phyloP scores from a whole-genome alignment of 1,284 basidiomycete genomes.

The Ustilago xerochloae region DNA sequence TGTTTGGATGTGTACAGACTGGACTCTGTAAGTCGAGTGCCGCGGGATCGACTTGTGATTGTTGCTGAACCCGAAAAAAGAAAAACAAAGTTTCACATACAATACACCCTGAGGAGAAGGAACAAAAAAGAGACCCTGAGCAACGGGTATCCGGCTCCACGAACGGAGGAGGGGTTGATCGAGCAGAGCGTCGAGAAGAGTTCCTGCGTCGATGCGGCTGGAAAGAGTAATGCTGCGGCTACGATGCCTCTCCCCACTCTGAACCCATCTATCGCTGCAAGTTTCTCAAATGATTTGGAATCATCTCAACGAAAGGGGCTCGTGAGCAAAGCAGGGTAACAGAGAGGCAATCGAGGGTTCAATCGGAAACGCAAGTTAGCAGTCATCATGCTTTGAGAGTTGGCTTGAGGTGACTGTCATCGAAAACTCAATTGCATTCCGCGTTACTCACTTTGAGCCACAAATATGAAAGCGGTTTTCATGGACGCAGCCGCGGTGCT shows the following conservation, averaged over 20 bases:
- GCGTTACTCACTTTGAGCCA: neutral
- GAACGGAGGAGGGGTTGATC: too few relatives aligned
- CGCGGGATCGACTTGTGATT: constrained; percentile 25
- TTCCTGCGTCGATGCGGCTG: constrained; percentile 3
- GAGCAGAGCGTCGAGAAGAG: too few relatives aligned
- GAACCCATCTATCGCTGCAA: neutral
- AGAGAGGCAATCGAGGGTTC: neutral
- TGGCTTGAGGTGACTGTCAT: too few relatives aligned
- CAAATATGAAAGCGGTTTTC: neutral
- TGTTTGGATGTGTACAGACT: neutral
- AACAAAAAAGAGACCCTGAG: too few relatives aligned
- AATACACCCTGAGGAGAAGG: neutral
- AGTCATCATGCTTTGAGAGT: too few relatives aligned
- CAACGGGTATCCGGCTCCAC: neutral
- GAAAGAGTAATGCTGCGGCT: neutral
- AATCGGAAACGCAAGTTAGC: neutral
- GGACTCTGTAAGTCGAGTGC: too few relatives aligned
- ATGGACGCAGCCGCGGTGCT: constrained; percentile 13
- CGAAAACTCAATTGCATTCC: too few relatives aligned
- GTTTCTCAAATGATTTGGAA: neutral
- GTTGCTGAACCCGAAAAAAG: neutral
- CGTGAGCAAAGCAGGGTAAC: neutral
- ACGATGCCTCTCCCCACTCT: neutral
- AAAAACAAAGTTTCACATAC: constrained; percentile 7
- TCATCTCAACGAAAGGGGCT: neutral